Evolutionary conservation across 768 basidiomycete genomes (phyloP).

Genomic region (Lactarius sanguifluus): DNA sequence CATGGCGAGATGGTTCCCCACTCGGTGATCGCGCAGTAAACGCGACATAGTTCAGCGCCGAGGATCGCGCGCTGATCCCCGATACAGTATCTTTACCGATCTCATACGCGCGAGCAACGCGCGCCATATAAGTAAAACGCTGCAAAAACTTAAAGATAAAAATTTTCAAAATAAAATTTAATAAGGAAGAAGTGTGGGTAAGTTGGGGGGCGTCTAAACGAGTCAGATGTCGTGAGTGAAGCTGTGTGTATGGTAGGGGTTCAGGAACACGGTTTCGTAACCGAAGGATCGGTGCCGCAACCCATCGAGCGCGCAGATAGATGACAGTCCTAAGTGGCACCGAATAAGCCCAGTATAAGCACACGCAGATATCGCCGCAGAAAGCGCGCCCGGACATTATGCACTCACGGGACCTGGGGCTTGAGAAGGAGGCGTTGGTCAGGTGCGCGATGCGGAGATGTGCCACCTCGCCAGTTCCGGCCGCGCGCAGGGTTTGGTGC

Average conservation of each 20-base stretch:
- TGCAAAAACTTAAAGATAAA: background rate
- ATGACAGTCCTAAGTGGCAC: slow-evolving; percentile 26
- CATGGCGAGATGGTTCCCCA: slow-evolving; percentile 24
- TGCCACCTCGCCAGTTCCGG: slow-evolving; percentile 23
- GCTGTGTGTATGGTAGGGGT: background rate
- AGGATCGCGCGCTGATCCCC: slow-evolving; percentile 22
- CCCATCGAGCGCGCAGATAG: slow-evolving; percentile 24
- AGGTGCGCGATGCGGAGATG: slow-evolving; percentile 28
- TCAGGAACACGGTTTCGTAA: slow-evolving; percentile 25
- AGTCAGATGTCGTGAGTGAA: slow-evolving; percentile 1
- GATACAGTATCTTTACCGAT: slow-evolving; percentile 3
- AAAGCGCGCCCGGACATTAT: slow-evolving; percentile 23
- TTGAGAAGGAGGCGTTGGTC: slow-evolving; percentile 18
- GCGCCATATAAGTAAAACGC: background rate
- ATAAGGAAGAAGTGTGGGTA: background rate
- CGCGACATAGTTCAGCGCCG: slow-evolving; percentile 22
- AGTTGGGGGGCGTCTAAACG: slow-evolving; percentile 7
- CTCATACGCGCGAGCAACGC: slow-evolving; percentile 15
- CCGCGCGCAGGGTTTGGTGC: slow-evolving; percentile 7
- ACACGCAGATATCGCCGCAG: slow-evolving; percentile 24
- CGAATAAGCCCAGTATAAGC: slow-evolving; percentile 24
- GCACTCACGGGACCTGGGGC: slow-evolving; percentile 17
- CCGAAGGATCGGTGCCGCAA: slow-evolving; percentile 14
- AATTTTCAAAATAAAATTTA: background rate
- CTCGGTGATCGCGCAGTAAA: slow-evolving; percentile 26